Evolutionary conservation across 768 basidiomycete genomes (phyloP), one percentile per base, ranked within the genome.

Genomic region (Ephemerocybe angulata): DNA sequence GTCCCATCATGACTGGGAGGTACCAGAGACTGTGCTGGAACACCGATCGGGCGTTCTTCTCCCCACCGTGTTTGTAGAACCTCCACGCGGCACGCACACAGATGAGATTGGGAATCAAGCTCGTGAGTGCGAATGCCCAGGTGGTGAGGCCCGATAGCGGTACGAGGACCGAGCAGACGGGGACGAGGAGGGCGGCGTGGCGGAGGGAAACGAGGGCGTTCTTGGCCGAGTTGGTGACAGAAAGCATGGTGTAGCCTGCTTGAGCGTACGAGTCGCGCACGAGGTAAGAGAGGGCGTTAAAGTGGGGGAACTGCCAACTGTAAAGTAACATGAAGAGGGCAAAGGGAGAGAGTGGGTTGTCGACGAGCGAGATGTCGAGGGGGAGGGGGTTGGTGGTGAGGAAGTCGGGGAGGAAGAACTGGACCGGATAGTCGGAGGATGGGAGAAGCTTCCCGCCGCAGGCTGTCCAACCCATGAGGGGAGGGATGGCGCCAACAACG

Each of bases 251-350:
- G 67, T 95, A 99, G 17, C 95, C 95, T 19, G 88, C 92, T 65
- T 92, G 85, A 3, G 97, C 92, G 70, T 99, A 99, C 19, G 88
- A 88, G 10, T 81, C 84, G 33, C 95, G 84, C 8, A 95, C 81
- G 48, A 95, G 76, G 70, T 97, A 83, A 7, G 94, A 86, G n/a
- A 99, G 77, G 1, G 93, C 70, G 70, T 95, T 98, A 76, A 99
- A 98, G 69, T 99, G 96, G 31, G 96, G 95, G 73, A 98, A 98
- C 67, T 99, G 97, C 96, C 96, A 99, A 57, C 88, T 89, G 74
- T 86, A 99, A 8, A 97, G 80, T 44, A 98, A 70, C 71, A 87
- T 78, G 72, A 90, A 92, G 2, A 99, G 75, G 2, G 87, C 84
- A 55, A 90, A 71, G 0, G 93, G 87, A 0, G 88, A 83, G 38